Conservation (phyloP, 352 stramenopile species). For the Blastocystis sp. region DNA sequence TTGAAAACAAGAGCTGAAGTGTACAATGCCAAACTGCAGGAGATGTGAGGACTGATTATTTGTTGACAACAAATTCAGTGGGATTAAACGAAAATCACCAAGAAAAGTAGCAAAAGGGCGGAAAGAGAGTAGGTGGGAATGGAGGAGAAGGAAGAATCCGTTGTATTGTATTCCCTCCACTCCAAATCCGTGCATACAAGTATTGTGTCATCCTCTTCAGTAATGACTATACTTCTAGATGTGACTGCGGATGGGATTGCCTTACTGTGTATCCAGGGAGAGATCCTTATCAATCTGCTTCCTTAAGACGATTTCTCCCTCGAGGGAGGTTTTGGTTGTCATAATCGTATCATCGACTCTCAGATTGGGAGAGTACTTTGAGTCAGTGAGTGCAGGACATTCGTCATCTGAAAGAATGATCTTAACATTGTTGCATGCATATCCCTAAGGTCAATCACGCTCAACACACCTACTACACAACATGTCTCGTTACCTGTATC, state of each 20-base stretch:
- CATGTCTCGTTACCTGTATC: neutral
- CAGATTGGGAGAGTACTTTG: neutral
- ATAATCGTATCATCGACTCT: neutral
- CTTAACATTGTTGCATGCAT: neutral
- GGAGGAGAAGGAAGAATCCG: neutral
- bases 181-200: conserved; percentile 38
- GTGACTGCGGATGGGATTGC: neutral
- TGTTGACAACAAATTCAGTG: neutral
- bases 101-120: neutral
- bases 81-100: neutral
- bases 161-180: neutral
- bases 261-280: neutral
- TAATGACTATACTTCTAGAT: conserved; percentile 20
- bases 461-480: neutral
- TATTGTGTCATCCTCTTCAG: neutral
- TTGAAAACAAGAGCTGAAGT: conserved; percentile 14
- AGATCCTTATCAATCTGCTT: neutral
- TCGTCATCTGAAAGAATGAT: neutral
- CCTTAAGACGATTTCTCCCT: neutral
- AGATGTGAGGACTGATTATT: conserved; percentile 1
- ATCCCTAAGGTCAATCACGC: neutral
- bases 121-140: neutral
- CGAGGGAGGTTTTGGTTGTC: neutral
- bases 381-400: neutral
- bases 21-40: conserved; percentile 47